These are phyloP conservation scores for Raddia guianensis DNA, from an alignment of 176 grass and related monocot species.

Conservation along the genomic window DNA sequence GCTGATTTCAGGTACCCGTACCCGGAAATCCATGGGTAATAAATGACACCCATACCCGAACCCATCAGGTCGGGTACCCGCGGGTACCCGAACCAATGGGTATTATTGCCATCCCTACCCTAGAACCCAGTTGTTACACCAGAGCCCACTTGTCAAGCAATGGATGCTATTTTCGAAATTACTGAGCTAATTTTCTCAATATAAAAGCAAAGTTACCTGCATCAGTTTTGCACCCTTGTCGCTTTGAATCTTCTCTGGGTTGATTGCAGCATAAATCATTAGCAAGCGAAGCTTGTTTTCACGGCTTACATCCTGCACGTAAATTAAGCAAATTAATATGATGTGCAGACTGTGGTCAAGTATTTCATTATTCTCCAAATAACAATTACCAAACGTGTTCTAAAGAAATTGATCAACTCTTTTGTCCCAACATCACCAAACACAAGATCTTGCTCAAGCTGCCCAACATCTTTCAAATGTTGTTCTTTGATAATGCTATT, in stretches of 20 bases:
- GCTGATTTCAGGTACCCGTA: too few relatives aligned
- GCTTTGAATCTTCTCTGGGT: conserved; percentile 76
- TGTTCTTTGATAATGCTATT: conserved; percentile 67
- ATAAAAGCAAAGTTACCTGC: conserved; percentile 59
- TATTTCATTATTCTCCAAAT: conserved; percentile 20
- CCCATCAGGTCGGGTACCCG: too few relatives aligned
- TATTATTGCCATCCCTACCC: neutral
- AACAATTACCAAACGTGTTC: conserved; percentile 56
- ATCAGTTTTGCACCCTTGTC: conserved; percentile 70
- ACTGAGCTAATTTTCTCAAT: conserved; percentile 12
- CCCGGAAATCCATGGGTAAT: too few relatives aligned
- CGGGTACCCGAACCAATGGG: too few relatives aligned
- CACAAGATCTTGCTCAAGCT: conserved; percentile 80
- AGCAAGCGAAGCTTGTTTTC: conserved; percentile 78
- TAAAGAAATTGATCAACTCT: conserved; percentile 80
- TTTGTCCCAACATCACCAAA: conserved; percentile 85
- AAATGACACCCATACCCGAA: too few relatives aligned
- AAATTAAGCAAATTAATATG: conserved; percentile 31
- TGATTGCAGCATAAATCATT: conserved; percentile 69
- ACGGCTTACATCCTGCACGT: conserved; percentile 62
- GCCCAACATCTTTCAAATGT: conserved; percentile 70
- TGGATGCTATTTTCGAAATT: conserved; percentile 13
- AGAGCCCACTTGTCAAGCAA: neutral
- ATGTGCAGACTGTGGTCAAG: neutral
- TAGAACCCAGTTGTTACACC: neutral